Conservation (phyloP, 106 monocot genomes). For the Dendrobium officinale region DNA sequence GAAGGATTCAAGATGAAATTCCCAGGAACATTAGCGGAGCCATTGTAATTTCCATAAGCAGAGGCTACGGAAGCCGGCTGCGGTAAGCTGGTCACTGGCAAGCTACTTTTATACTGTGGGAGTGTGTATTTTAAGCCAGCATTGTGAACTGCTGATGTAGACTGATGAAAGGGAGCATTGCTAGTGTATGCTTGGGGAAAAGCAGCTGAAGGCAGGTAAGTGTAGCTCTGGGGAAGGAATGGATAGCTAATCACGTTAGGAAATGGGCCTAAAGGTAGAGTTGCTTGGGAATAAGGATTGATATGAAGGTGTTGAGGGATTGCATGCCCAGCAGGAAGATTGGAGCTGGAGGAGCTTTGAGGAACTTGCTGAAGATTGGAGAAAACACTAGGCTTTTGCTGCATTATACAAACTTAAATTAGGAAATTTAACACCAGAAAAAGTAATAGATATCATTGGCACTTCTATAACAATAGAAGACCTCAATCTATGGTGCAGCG, state of each 20-base stretch:
- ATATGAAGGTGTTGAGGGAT: slow-evolving; percentile 72
- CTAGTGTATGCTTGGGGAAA: slow-evolving; percentile 74
- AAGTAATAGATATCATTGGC: not conserved
- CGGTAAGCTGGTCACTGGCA: slow-evolving; percentile 47
- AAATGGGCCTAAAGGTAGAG: slow-evolving; percentile 78
- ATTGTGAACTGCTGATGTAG: slow-evolving; percentile 35
- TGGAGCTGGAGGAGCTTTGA: slow-evolving; percentile 10
- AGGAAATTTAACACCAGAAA: not conserved
- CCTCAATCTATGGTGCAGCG: too few relatives aligned
- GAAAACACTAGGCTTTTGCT: slow-evolving; percentile 58
- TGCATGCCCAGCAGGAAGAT: slow-evolving; percentile 28
- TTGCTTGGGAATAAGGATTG: slow-evolving; percentile 71
- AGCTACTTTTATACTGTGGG: slow-evolving; percentile 81
- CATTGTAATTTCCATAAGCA: slow-evolving; percentile 69
- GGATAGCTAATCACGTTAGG: slow-evolving; percentile 87
- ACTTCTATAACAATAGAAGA: not conserved
- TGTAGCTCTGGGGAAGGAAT: slow-evolving; percentile 65
- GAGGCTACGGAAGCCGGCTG: slow-evolving; percentile 54
- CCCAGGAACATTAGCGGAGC: slow-evolving; percentile 59
- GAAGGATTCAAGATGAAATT: slow-evolving; percentile 50
- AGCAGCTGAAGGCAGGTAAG: slow-evolving; percentile 74
- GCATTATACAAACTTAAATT: slow-evolving; percentile 4
- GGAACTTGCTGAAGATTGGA: slow-evolving; percentile 19
- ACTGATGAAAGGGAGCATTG: slow-evolving; percentile 69
- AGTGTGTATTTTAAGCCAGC: slow-evolving; percentile 64